A percentile compares a stretch with the other conserved stretches of the same genome.
phyloP scores from a whole-genome alignment of 352 stramenopile species.

The Globisporangium barbulae region DNA sequence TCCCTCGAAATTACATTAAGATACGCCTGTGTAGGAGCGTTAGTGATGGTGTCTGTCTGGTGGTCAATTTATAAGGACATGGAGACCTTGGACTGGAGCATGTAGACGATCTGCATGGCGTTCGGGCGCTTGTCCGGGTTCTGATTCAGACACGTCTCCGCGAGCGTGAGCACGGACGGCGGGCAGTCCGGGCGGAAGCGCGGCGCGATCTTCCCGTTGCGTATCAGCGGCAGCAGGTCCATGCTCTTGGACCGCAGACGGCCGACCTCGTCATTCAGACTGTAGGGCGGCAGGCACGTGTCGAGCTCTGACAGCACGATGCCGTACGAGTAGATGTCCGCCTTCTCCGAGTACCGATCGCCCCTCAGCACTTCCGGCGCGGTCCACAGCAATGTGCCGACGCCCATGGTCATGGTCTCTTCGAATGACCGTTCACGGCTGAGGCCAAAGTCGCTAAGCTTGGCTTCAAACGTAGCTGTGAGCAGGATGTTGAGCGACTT shows the following conservation, averaged over 20 bases:
- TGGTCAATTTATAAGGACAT: conserved; percentile 12
- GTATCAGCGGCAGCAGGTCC: conserved; percentile 56
- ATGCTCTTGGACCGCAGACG: conserved; percentile 39
- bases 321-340: conserved; percentile 63
- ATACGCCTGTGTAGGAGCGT: too few relatives aligned
- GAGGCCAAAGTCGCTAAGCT: conserved; percentile 60
- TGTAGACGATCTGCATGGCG: conserved; percentile 50
- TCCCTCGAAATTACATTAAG: too few relatives aligned
- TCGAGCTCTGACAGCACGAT: conserved; percentile 64
- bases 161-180: conserved; percentile 29
- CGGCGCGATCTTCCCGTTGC: conserved; percentile 37
- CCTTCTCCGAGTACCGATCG: conserved; percentile 51
- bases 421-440: conserved; percentile 51
- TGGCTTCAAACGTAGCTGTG: conserved; percentile 36
- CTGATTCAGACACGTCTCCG: conserved; percentile 28
- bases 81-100: conserved; percentile 31
- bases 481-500: conserved; percentile 70
- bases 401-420: conserved; percentile 63
- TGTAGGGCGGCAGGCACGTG: conserved; percentile 52
- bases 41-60: background rate
- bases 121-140: conserved; percentile 36
- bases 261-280: conserved; percentile 44
- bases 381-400: conserved; percentile 61
- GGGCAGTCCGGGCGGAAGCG: conserved; percentile 39
- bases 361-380: conserved; percentile 55